These are phyloP conservation scores for Phycomyces blakesleeanus DNA, from an alignment of 192 early-diverging fungal genomes.

Conservation along the genomic window DNA sequence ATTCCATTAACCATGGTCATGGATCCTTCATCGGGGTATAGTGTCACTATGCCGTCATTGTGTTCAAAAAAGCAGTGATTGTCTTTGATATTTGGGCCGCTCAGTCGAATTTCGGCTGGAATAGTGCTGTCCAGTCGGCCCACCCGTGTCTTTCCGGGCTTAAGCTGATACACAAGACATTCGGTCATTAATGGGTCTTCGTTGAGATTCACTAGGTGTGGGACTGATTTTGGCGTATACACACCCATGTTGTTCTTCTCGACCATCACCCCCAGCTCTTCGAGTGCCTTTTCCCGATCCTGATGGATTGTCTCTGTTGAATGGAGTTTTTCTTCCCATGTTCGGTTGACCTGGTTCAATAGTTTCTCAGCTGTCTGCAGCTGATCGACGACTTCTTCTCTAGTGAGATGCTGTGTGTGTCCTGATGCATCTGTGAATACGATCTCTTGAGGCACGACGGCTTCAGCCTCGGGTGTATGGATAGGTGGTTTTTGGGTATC, in stretches of 20 bases:
- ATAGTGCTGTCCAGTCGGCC: conserved; percentile 38
- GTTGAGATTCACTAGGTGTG: conserved; percentile 76
- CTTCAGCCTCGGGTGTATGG: conserved; percentile 6
- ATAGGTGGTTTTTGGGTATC: background rate
- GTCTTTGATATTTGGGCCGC: conserved; percentile 42
- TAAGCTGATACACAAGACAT: conserved; percentile 73
- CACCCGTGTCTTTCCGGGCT: conserved; percentile 58
- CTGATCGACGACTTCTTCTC: conserved; percentile 58
- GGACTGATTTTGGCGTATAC: conserved; percentile 59
- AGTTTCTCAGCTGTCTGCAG: conserved; percentile 72
- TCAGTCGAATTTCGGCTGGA: conserved; percentile 45
- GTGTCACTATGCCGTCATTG: conserved; percentile 47
- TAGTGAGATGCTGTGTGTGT: conserved; percentile 20
- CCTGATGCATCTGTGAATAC: conserved; percentile 17
- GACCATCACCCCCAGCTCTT: conserved; percentile 63
- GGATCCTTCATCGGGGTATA: conserved; percentile 52
- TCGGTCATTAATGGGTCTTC: conserved; percentile 78
- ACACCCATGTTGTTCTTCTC: conserved; percentile 60
- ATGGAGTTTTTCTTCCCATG: conserved; percentile 72
- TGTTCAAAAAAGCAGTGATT: conserved; percentile 70
- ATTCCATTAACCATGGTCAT: conserved; percentile 78
- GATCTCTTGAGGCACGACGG: background rate
- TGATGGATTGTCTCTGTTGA: conserved; percentile 57
- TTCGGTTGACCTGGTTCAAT: conserved; percentile 67
- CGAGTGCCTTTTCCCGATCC: conserved; percentile 56